Conservation (phyloP, 2,329 filamentous ascomycete genomes). For the Pezicula carpinea region DNA sequence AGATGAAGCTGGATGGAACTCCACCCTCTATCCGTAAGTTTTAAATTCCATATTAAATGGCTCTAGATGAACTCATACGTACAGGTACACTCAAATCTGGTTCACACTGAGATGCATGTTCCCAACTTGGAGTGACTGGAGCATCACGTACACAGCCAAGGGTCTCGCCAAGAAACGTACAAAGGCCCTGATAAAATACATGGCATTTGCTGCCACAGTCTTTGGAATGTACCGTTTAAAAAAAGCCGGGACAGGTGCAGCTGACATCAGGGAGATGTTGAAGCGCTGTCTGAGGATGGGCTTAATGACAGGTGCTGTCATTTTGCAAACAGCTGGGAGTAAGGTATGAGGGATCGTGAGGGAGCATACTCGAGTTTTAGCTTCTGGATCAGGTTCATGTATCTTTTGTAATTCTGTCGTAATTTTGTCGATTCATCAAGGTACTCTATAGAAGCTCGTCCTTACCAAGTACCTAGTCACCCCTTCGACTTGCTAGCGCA, state of each 20-base stretch:
- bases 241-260: neutral
- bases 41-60: neutral
- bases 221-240: conserved; percentile 2
- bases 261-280: neutral
- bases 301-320: conserved; percentile 4
- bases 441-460: too few species aligned
- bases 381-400: too few species aligned
- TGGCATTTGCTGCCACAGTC: conserved; percentile 17
- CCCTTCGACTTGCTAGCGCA: too few species aligned
- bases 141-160: conserved; percentile 43
- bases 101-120: conserved; percentile 46
- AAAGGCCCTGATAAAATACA: conserved; percentile 14
- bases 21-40: conserved; percentile 40
- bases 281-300: conserved; percentile 3
- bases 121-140: conserved; percentile 50
- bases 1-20: conserved; percentile 41
- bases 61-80: conserved; percentile 11
- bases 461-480: too few species aligned
- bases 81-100: conserved; percentile 44
- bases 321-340: conserved; percentile 7
- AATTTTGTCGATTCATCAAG: too few species aligned
- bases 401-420: too few species aligned
- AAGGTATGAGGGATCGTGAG: conserved; percentile 5
- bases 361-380: neutral
- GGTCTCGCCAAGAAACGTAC: conserved; percentile 33